Evolutionary conservation across 495 filamentous ascomycete species (phyloP), one percentile per base, ranked within the genome.

Genomic region (Pyrenula aspistea): DNA sequence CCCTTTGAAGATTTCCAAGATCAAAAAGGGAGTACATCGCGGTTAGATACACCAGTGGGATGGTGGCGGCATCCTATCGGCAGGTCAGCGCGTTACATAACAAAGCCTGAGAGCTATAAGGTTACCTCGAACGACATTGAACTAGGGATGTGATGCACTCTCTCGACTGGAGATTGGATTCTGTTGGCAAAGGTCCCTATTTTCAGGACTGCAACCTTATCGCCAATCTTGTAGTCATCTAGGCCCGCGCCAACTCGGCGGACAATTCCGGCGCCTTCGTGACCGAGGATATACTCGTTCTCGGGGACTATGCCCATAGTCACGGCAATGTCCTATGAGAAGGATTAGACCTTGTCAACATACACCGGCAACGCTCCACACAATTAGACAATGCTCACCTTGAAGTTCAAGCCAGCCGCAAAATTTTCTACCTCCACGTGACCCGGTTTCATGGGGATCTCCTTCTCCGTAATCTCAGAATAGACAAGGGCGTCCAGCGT

Each of bases 51-150:
- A 72, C 74, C 1, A 59, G 47, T 4, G 71, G 71, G 25, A 82
- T 65, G 0, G 72, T 72, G 0, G 77, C 71, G 0, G 71, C 77
- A 2, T 76, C 71, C n/a, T n/a, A n/a, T n/a, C n/a, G n/a, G n/a
- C n/a, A n/a, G n/a, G 12, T 71, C 67, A 22, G n/a, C n/a, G n/a
- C n/a, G n/a, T n/a, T n/a, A n/a, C n/a, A n/a, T n/a, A n/a, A n/a
- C n/a, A n/a, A n/a, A n/a, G n/a, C n/a, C n/a, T n/a, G n/a, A n/a
- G n/a, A n/a, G n/a, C n/a, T n/a, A n/a, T n/a, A n/a, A n/a, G n/a
- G n/a, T n/a, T 42, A 42, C 31, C n/a, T 63, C 64, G 47, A 69
- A 75, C 8, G 10, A 58, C 63, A 72, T 62, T 11, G 15, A 20
- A 50, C 61, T 54, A 2, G 66, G 63, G 10, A 73, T 62, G 1